phyloP scores from a whole-genome alignment of 2,329 filamentous ascomycete genomes.

The Elsinoe ampelina region DNA sequence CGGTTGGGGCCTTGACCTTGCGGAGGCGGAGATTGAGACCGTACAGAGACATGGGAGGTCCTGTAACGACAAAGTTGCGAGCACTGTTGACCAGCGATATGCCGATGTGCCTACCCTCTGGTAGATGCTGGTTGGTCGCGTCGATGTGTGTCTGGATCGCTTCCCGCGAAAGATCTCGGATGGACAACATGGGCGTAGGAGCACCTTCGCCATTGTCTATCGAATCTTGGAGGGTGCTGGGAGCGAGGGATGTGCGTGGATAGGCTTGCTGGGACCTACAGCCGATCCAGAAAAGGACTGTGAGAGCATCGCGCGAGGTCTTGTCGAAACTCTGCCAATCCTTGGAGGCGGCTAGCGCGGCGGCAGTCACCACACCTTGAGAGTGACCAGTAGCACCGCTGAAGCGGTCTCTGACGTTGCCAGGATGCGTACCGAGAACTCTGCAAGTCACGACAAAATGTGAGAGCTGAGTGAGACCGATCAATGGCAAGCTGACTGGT shows the following conservation, averaged over 20 bases:
- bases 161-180: constrained; percentile 78
- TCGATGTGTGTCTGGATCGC: constrained; percentile 96
- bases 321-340: constrained; percentile 89
- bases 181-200: constrained; percentile 95
- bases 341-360: constrained; percentile 79
- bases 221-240: constrained; percentile 83
- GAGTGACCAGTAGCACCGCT: constrained; percentile 91
- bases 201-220: constrained; percentile 88
- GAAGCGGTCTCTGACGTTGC: constrained; percentile 74
- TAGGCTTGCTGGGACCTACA: constrained; percentile 95
- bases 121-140: constrained; percentile 92
- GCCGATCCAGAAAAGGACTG: constrained; percentile 97
- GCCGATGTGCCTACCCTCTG: constrained; percentile 81
- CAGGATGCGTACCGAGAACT: constrained; percentile 79
- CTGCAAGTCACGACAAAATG: constrained; percentile 95
- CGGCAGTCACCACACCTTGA: constrained; percentile 88
- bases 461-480: constrained; percentile 88
- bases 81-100: constrained; percentile 96
- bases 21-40: constrained; percentile 90
- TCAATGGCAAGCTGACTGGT: constrained; percentile 90
- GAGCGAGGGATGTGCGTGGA: constrained; percentile 85
- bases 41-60: constrained; percentile 89
- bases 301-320: constrained; percentile 69
- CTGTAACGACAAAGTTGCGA: constrained; percentile 92
- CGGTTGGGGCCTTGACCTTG: constrained; percentile 96